These are phyloP conservation scores for Penicillium psychrosexuale DNA, from an alignment of 2,329 filamentous ascomycete species.

Conservation along the genomic window DNA sequence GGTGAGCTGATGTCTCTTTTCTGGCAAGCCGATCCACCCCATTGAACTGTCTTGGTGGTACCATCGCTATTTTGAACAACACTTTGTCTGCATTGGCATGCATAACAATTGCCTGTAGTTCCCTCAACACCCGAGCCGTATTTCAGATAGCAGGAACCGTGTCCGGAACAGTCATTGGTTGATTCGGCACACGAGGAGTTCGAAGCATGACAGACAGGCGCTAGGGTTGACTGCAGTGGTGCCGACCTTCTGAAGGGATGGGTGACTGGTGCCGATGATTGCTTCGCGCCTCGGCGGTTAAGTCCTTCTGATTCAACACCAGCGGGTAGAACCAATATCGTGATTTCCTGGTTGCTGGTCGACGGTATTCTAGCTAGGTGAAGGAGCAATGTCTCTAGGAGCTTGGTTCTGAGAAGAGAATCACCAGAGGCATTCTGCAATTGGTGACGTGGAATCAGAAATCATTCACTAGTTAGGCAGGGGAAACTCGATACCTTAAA, in stretches of 20 bases:
- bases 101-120: slow-evolving; percentile 62
- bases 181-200: slow-evolving; percentile 63
- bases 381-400: slow-evolving; percentile 46
- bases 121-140: slow-evolving; percentile 47
- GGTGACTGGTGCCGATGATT: background rate
- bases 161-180: slow-evolving; percentile 78
- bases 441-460: slow-evolving; percentile 14
- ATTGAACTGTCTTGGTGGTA: slow-evolving; percentile 64
- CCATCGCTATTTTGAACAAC: slow-evolving; percentile 45
- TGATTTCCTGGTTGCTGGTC: slow-evolving; percentile 55
- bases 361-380: slow-evolving; percentile 50
- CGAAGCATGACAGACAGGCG: slow-evolving; percentile 73
- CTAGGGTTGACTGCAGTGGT: slow-evolving; percentile 47
- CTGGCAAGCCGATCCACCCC: slow-evolving; percentile 82
- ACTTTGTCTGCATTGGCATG: slow-evolving; percentile 70
- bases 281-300: background rate
- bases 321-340: slow-evolving; percentile 50
- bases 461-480: background rate
- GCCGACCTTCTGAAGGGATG: slow-evolving; percentile 18
- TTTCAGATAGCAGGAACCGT: slow-evolving; percentile 72
- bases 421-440: slow-evolving; percentile 9
- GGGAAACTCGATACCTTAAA: slow-evolving; percentile 34
- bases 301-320: slow-evolving; percentile 28
- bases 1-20: slow-evolving; percentile 86
- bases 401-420: slow-evolving; percentile 38